A percentile compares a stretch with the other conserved stretches of the same genome.
Conservation (phyloP, 176 grass and related monocot species). For the Tillandsia fasciculata region DNA sequence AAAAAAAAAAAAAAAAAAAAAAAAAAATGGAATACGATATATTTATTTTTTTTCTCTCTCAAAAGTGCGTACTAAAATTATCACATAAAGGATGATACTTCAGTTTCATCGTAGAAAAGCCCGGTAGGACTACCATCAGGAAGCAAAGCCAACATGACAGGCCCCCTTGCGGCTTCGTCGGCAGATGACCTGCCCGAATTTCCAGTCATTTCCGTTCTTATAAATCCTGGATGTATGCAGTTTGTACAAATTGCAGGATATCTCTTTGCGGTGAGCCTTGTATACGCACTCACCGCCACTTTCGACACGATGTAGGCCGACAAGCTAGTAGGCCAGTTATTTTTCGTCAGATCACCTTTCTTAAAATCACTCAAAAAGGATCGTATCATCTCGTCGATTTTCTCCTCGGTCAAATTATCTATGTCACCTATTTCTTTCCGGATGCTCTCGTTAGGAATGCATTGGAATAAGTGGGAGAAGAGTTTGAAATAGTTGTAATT, state of each 20-base stretch:
- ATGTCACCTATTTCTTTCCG: neutral
- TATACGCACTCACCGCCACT: constrained; percentile 4
- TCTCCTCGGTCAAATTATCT: constrained; percentile 1
- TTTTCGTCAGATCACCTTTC: neutral
- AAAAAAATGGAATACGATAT: no score
- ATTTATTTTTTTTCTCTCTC: no score
- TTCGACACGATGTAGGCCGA: neutral
- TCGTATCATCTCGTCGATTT: neutral
- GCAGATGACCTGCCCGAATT: neutral
- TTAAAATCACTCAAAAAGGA: constrained; percentile 7
- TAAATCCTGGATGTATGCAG: constrained; percentile 2
- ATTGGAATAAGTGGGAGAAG: neutral
- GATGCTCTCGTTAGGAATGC: neutral
- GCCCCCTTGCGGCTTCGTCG: neutral
- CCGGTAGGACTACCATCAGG: neutral
- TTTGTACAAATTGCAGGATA: neutral
- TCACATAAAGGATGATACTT: neutral
- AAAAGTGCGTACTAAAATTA: no score
- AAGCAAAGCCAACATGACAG: neutral
- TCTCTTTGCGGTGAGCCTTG: neutral
- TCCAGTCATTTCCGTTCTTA: neutral
- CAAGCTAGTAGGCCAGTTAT: neutral
- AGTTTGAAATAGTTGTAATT: neutral
- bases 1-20: no score
- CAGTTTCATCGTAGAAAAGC: no score